phyloP scores from a whole-genome alignment of 495 filamentous ascomycete species.

The Aspergillus bridgeri region DNA sequence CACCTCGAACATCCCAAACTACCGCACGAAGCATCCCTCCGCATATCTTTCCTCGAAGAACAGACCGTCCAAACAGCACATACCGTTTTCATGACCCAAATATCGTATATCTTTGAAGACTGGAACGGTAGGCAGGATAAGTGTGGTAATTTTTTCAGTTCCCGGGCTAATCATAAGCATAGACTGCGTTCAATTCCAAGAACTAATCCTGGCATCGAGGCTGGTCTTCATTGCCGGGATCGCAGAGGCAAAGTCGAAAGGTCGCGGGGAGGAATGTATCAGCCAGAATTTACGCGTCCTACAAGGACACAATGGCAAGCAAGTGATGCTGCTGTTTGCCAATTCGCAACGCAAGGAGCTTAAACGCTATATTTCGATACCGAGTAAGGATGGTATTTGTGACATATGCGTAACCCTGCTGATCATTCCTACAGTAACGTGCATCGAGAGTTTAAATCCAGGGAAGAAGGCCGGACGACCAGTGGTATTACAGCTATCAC shows the following conservation, averaged over 20 bases:
- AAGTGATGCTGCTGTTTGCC: constrained; percentile 42
- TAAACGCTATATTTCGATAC: constrained; percentile 46
- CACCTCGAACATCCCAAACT: constrained; percentile 45
- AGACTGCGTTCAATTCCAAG: constrained; percentile 46
- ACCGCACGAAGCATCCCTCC: constrained; percentile 31
- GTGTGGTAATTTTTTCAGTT: background rate
- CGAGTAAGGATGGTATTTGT: constrained; percentile 19
- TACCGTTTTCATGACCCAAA: constrained; percentile 41
- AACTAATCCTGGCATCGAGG: constrained; percentile 39
- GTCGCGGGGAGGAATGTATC: constrained; percentile 48
- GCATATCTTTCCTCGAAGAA: constrained; percentile 45
- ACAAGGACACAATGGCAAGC: constrained; percentile 33
- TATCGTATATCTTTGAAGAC: constrained; percentile 45
- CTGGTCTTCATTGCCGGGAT: constrained; percentile 43
- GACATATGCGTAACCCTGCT: background rate
- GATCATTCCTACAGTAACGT: constrained; percentile 30
- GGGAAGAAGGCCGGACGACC: constrained; percentile 42
- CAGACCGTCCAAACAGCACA: constrained; percentile 43
- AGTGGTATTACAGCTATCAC: constrained; percentile 35
- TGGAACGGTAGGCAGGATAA: constrained; percentile 33
- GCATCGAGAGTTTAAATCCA: constrained; percentile 37
- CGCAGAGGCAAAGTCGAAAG: constrained; percentile 46
- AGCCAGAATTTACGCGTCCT: constrained; percentile 47
- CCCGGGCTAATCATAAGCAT: background rate
- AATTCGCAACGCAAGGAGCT: constrained; percentile 42